A percentile compares a stretch with the other conserved stretches of the same genome.
These are phyloP conservation scores for Acanthochlamys bracteata DNA, from an alignment of 106 monocot genomes.

Conservation along the genomic window DNA sequence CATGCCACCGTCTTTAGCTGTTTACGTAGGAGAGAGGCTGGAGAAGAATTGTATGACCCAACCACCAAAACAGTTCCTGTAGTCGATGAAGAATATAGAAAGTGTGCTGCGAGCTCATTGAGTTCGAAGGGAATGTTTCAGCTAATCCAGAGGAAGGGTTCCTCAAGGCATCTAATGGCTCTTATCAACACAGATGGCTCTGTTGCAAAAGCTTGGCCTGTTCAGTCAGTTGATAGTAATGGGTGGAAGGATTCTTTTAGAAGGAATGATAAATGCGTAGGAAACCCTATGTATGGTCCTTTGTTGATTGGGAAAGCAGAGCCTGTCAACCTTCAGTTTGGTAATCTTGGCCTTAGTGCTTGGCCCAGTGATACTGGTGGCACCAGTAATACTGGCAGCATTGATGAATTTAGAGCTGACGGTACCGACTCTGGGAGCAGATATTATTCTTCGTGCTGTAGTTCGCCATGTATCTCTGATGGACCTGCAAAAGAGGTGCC, in stretches of 20 bases:
- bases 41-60: conserved; percentile 59
- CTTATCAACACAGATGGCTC: conserved; percentile 84
- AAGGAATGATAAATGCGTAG: conserved; percentile 27
- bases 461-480: conserved; percentile 71
- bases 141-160: conserved; percentile 76
- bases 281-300: conserved; percentile 56
- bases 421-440: conserved; percentile 56
- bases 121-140: conserved; percentile 92
- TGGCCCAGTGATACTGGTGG: conserved; percentile 82
- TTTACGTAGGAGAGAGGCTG: conserved; percentile 54
- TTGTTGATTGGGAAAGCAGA: conserved; percentile 49
- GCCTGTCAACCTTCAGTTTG: conserved; percentile 74
- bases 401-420: conserved; percentile 59
- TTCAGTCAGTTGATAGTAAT: conserved; percentile 23
- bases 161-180: conserved; percentile 77
- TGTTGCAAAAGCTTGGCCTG: conserved; percentile 72
- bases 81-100: conserved; percentile 71
- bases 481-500: conserved; percentile 81
- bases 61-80: conserved; percentile 64
- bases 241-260: conserved; percentile 7
- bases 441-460: conserved; percentile 68
- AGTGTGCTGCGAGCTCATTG: conserved; percentile 55
- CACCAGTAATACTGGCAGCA: conserved; percentile 63
- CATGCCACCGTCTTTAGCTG: conserved; percentile 89
- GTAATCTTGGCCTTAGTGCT: conserved; percentile 75